Evolutionary conservation across 2,329 filamentous ascomycete species (phyloP).

Genomic region (Rhytidhysteron rufulum): DNA sequence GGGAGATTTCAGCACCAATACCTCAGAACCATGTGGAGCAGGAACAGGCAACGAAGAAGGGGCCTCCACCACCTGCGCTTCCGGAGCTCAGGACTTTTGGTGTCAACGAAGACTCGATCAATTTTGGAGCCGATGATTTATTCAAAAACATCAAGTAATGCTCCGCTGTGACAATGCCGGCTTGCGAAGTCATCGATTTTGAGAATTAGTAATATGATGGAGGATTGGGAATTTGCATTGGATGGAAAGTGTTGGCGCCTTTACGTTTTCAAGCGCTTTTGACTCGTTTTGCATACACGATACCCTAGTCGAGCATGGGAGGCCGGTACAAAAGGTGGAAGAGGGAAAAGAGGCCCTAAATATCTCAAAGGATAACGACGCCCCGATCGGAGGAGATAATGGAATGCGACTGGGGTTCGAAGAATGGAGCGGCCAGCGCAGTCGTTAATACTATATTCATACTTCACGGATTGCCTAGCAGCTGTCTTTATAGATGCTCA

Average conservation of each 20-base stretch:
- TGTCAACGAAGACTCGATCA: conserved; percentile 29
- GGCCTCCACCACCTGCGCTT: conserved; percentile 37
- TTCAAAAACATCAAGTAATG: conserved; percentile 38
- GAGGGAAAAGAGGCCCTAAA: not conserved
- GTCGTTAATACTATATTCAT: not conserved
- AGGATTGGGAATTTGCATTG: not conserved
- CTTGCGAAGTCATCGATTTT: too few species aligned
- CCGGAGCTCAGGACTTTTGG: conserved; percentile 36
- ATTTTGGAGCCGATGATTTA: conserved; percentile 35
- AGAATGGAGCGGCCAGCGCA: not conserved
- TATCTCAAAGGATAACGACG: not conserved
- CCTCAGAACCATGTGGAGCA: conserved; percentile 2
- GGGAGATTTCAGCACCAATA: conserved; percentile 18
- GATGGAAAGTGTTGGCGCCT: not conserved
- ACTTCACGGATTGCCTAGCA: too few species aligned
- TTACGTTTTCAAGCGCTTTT: not conserved
- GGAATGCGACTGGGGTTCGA: not conserved
- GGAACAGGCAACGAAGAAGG: conserved; percentile 20
- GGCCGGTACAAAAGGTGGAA: not conserved
- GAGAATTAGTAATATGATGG: not conserved
- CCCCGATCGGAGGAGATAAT: not conserved
- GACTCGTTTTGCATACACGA: not conserved
- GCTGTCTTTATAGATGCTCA: too few species aligned
- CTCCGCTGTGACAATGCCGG: not conserved
- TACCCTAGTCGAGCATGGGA: not conserved